Evolutionary conservation across 495 filamentous ascomycete species (phyloP).

Genomic region (Aspergillus heteromorphus): DNA sequence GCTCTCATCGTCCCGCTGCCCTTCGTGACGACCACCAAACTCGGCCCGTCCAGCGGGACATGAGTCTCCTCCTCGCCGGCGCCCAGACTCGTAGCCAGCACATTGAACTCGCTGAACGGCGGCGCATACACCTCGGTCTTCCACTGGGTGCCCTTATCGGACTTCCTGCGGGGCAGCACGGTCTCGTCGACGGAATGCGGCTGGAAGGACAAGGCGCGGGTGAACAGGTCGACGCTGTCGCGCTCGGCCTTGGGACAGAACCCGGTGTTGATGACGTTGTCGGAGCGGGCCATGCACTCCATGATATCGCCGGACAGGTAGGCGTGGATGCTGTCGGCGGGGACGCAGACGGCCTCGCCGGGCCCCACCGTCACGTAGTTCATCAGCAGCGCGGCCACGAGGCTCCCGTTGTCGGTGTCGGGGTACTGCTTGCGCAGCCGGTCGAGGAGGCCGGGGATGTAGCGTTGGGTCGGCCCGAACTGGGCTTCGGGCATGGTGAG

Average conservation of each 20-base stretch:
- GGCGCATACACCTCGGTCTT: slow-evolving; percentile 60
- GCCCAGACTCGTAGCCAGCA: slow-evolving; percentile 55
- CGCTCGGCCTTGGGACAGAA: slow-evolving; percentile 65
- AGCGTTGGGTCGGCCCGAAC: slow-evolving; percentile 46
- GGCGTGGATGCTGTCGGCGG: slow-evolving; percentile 73
- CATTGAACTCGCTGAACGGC: slow-evolving; percentile 68
- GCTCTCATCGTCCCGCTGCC: slow-evolving; percentile 58
- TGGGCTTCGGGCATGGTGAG: slow-evolving; percentile 37
- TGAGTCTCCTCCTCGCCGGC: slow-evolving; percentile 55
- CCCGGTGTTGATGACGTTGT: slow-evolving; percentile 72
- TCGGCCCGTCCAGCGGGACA: slow-evolving; percentile 53
- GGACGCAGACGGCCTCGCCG: slow-evolving; percentile 68
- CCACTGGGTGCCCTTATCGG: slow-evolving; percentile 48
- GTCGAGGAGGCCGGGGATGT: slow-evolving; percentile 58
- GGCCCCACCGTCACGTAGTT: slow-evolving; percentile 64
- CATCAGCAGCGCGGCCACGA: slow-evolving; percentile 63
- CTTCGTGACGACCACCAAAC: slow-evolving; percentile 58
- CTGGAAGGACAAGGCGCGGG: slow-evolving; percentile 53
- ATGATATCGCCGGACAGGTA: slow-evolving; percentile 76
- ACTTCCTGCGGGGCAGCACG: slow-evolving; percentile 42
- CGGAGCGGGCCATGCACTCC: slow-evolving; percentile 78
- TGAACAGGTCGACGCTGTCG: slow-evolving; percentile 59
- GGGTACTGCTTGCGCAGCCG: slow-evolving; percentile 63
- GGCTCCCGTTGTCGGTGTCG: slow-evolving; percentile 47
- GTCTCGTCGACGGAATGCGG: slow-evolving; percentile 52